Percentiles rank a stretch among this genome's conserved stretches.
Evolutionary conservation across 1,284 basidiomycete genomes (phyloP).

Genomic region (Ceratobasidium sp.): DNA sequence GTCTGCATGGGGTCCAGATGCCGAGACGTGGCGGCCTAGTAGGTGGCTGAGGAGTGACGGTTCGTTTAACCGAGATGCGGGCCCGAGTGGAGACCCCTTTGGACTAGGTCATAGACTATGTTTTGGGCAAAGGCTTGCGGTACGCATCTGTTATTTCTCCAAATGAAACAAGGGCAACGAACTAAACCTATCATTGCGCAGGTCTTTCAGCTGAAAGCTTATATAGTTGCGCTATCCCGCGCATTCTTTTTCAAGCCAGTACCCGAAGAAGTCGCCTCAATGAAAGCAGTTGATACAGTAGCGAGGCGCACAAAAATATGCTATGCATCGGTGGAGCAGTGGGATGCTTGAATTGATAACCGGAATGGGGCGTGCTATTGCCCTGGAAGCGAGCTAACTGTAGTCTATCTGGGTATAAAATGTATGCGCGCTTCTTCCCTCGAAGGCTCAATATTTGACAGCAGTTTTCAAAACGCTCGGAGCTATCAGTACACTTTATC

Average conservation of each 20-base stretch:
- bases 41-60: conserved; percentile 29
- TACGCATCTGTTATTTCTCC: neutral
- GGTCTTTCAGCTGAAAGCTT: neutral
- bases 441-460: no score
- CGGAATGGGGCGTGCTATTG: no score
- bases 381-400: no score
- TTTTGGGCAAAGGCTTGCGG: conserved; percentile 22
- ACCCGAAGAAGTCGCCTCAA: conserved; percentile 9
- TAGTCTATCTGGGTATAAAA: no score
- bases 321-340: conserved; percentile 10
- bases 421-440: no score
- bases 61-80: conserved; percentile 10
- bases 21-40: conserved; percentile 14
- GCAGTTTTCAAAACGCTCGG: no score
- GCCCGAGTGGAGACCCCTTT: conserved; percentile 14
- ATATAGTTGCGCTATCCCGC: conserved; percentile 4
- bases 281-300: neutral
- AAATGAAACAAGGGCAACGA: no score
- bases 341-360: conserved; percentile 1
- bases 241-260: conserved; percentile 34
- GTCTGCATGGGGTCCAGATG: conserved; percentile 26
- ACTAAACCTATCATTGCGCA: neutral
- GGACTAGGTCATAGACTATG: conserved; percentile 29
- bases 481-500: no score
- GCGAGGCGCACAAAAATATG: conserved; percentile 15